Evolutionary conservation across 805 yeast genomes (phyloP), one percentile per base, ranked within the genome.

Genomic region (Brettanomyces bruxellensis): DNA sequence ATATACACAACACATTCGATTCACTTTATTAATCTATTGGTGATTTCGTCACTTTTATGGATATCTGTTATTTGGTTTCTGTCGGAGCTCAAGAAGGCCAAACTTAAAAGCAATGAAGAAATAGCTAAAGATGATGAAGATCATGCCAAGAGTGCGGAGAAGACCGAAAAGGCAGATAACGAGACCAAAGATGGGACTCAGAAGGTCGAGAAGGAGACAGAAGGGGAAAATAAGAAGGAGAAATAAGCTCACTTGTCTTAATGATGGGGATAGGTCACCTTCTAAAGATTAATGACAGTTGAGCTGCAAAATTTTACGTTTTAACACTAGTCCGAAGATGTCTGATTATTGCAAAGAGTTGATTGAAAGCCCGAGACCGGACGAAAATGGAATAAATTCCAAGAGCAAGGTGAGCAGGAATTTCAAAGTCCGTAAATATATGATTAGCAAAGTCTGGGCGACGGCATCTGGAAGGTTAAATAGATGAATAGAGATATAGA

Each of bases 21-120:
- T 47, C 99, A 93, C 64, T 78, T 75, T 55, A 55, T 75, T 45
- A 78, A 77, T 51, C 64, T 78, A 43, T 61, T 76, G 38, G 57
- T 64, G 11, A 64, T 67, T 32, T 59, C 70, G 0, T 46, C 75
- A 6, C 66, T 79, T 18, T 69, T 93, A 24, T 93, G 96, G 85
- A 83, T 71, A 0, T 72, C 86, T 1, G 81, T 91, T 45, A 77
- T 89, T 12, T 93, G 99, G 99, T 93, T 91, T 59, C 77, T 90
- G 12, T 60, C 62, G 9, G 97, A 90, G 64, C 61, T 88, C 46
- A 68, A 71, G 38, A 60, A 59, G 44, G 56, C 50, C 14, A 64
- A 54, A 32, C 61, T 75, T 54, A 71, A 73, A 57, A 62, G 68
- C 18, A 69, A 71, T 46, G 67, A 69, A 47, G 69, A 68, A 46